These are phyloP conservation scores for Amyloporia xantha DNA, from an alignment of 768 basidiomycete genomes.

Conservation along the genomic window DNA sequence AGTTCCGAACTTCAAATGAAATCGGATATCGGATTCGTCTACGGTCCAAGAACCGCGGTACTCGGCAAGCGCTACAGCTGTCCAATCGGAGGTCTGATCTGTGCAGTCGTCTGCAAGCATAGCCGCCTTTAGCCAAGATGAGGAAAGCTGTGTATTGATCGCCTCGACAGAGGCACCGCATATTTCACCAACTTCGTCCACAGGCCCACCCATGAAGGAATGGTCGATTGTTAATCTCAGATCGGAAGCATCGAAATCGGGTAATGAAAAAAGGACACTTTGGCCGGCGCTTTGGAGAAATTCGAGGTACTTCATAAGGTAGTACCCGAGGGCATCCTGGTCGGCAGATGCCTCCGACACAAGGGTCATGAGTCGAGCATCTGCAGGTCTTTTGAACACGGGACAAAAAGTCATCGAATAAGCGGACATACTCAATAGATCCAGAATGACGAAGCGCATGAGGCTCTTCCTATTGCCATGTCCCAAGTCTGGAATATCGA, in stretches of 20 bases:
- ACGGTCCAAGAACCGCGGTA: conserved; percentile 10
- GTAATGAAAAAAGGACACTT: conserved; percentile 23
- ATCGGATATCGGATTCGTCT: conserved; percentile 6
- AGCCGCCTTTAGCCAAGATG: conserved; percentile 12
- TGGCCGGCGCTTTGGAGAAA: conserved; percentile 18
- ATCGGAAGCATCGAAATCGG: conserved; percentile 18
- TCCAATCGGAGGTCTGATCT: neutral
- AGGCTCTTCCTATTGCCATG: conserved; percentile 9
- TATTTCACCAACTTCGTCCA: neutral
- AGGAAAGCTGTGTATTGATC: conserved; percentile 14
- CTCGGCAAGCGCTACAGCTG: conserved; percentile 15
- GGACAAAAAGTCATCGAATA: neutral
- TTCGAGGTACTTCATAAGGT: conserved; percentile 17
- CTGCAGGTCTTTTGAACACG: neutral
- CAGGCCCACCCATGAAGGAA: conserved; percentile 4
- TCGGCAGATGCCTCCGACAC: neutral
- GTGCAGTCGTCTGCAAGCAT: conserved; percentile 3
- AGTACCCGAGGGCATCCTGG: conserved; percentile 4
- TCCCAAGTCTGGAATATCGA: conserved; percentile 6
- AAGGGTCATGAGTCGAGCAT: conserved; percentile 3
- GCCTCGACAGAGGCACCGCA: conserved; percentile 8
- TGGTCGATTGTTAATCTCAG: conserved; percentile 16
- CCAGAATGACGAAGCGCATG: conserved; percentile 13
- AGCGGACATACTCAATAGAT: conserved; percentile 5
- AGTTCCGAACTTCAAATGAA: conserved; percentile 18